A percentile compares a stretch with the other conserved stretches of the same genome.
Conservation (phyloP, 805 yeast genomes). For the Tetrapisispora taiwanensis region DNA sequence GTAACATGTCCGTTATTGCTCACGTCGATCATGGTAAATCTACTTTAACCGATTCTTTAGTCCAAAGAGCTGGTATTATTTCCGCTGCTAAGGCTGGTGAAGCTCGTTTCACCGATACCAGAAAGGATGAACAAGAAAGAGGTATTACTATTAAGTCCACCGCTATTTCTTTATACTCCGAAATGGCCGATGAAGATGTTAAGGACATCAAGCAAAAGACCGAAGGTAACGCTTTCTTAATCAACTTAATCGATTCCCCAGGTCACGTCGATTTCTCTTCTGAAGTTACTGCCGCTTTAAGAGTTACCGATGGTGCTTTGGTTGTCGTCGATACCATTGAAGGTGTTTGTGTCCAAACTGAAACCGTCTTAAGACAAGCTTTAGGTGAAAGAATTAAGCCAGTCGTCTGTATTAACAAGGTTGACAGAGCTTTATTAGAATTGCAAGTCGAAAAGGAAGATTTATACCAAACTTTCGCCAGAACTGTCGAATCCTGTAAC, state of each 20-base stretch:
- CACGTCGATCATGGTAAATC: constrained; percentile 99
- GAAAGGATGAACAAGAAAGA: constrained; percentile 99
- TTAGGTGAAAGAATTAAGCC: constrained; percentile 99
- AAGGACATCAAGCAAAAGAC: constrained; percentile 78
- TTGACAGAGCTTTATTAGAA: constrained; percentile 97
- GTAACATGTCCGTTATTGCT: constrained; percentile 99
- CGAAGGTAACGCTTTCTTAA: constrained; percentile 85
- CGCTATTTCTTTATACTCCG: constrained; percentile 90
- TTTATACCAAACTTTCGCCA: constrained; percentile 91
- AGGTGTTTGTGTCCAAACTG: constrained; percentile 99
- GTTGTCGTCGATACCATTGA: constrained; percentile 98
- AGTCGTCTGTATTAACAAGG: constrained; percentile 96
- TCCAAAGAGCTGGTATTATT: constrained; percentile 97
- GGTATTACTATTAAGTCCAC: constrained; percentile 99
- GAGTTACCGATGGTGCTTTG: constrained; percentile 99
- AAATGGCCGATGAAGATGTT: constrained; percentile 37
- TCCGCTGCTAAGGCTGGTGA: constrained; percentile 99
- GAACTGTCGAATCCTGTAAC: constrained; percentile 98
- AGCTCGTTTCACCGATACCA: constrained; percentile 98
- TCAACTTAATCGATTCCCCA: constrained; percentile 98
- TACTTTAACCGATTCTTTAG: constrained; percentile 96
- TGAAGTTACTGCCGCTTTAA: constrained; percentile 98
- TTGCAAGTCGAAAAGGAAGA: constrained; percentile 98
- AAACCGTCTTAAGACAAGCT: constrained; percentile 97
- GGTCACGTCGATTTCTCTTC: constrained; percentile 99